Conservation (phyloP, 2,329 filamentous ascomycete species). For the Zymoseptoria pseudotritici region DNA sequence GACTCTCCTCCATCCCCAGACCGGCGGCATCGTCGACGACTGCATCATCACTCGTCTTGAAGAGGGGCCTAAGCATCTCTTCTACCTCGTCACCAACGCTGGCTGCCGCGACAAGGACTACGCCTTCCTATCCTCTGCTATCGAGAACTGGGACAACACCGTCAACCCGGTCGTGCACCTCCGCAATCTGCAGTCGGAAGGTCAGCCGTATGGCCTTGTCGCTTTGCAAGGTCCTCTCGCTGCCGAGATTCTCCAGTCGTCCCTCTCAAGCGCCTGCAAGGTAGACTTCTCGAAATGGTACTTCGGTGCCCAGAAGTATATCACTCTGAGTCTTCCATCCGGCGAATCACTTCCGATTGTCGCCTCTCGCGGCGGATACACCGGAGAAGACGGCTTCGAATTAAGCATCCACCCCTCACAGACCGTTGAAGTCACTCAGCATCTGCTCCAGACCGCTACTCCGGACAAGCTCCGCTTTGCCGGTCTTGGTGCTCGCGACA, state of each 20-base stretch:
- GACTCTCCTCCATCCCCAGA: slow-evolving; percentile 68
- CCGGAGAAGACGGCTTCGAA: slow-evolving; percentile 96
- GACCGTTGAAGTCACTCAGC: slow-evolving; percentile 59
- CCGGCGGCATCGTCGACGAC: slow-evolving; percentile 91
- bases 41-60: slow-evolving; percentile 82
- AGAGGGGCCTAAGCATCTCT: slow-evolving; percentile 41
- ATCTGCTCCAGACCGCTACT: slow-evolving; percentile 55
- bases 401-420: slow-evolving; percentile 70
- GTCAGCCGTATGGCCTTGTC: slow-evolving; percentile 64
- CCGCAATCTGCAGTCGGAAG: slow-evolving; percentile 30
- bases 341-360: slow-evolving; percentile 52
- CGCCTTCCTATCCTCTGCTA: slow-evolving; percentile 63
- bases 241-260: slow-evolving; percentile 57
- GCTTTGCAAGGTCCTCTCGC: slow-evolving; percentile 83
- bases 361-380: slow-evolving; percentile 87
- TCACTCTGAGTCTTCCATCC: slow-evolving; percentile 56
- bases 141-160: slow-evolving; percentile 53
- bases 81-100: slow-evolving; percentile 94
- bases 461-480: slow-evolving; percentile 66
- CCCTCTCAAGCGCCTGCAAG: slow-evolving; percentile 48
- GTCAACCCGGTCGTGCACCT: slow-evolving; percentile 33
- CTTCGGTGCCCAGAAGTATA: slow-evolving; percentile 69
- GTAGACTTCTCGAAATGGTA: slow-evolving; percentile 57
- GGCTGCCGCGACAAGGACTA: slow-evolving; percentile 85
- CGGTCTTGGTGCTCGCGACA: slow-evolving; percentile 85